Evolutionary conservation across 257 asterid species (phyloP).

Genomic region (Pogostemon cablin): DNA sequence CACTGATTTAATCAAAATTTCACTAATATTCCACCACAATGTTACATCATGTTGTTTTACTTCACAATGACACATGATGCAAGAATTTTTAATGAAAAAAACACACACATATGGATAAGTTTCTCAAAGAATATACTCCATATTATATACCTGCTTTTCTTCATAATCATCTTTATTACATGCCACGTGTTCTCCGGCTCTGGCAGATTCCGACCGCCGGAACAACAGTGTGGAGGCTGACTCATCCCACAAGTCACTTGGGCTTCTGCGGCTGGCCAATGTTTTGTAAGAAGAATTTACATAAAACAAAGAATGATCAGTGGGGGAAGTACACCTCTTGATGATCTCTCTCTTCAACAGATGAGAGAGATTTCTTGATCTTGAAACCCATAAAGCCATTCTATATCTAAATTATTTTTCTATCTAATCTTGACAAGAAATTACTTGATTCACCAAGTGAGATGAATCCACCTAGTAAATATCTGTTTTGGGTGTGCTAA

Average conservation of each 20-base stretch:
- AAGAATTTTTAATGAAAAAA: not conserved
- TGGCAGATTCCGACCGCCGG: slow-evolving; percentile 54
- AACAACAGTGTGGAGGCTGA: slow-evolving; percentile 27
- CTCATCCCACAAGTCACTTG: slow-evolving; percentile 22
- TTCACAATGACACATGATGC: too few relatives aligned
- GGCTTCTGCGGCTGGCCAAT: slow-evolving; percentile 25
- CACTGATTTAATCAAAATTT: too few relatives aligned
- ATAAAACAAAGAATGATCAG: slow-evolving; percentile 12
- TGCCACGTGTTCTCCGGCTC: slow-evolving; percentile 54
- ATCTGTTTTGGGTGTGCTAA: slow-evolving; percentile 12
- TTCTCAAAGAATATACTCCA: not conserved
- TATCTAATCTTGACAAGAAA: not conserved
- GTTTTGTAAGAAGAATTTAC: slow-evolving; percentile 30
- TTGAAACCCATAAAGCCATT: slow-evolving; percentile 58
- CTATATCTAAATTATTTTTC: not conserved
- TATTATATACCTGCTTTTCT: slow-evolving; percentile 46
- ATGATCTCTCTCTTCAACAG: slow-evolving; percentile 38
- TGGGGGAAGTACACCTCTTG: slow-evolving; percentile 14
- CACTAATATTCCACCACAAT: too few relatives aligned
- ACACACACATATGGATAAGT: not conserved
- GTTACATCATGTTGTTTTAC: too few relatives aligned
- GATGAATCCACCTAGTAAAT: not conserved
- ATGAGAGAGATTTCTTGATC: slow-evolving; percentile 47
- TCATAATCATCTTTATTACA: slow-evolving; percentile 55
- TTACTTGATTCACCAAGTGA: too few relatives aligned